Percentiles rank a stretch among this genome's conserved stretches.
phyloP scores from a whole-genome alignment of 345 rosid genomes.

The Mangifera indica region DNA sequence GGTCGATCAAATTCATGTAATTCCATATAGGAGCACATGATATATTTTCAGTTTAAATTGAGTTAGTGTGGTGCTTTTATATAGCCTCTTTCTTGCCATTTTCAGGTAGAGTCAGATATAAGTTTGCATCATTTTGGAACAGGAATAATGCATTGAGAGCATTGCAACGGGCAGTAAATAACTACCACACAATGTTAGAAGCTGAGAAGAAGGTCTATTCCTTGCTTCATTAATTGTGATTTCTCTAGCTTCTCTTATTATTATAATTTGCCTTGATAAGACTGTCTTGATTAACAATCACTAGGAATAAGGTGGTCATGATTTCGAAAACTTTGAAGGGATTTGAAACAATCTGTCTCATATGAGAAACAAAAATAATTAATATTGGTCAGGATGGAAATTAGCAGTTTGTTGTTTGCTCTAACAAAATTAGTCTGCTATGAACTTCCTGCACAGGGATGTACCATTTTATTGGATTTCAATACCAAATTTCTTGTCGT shows the following conservation, averaged over 20 bases:
- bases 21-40: conserved; percentile 3
- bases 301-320: not conserved
- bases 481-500: not conserved
- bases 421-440: not conserved
- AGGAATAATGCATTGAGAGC: conserved; percentile 87
- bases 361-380: not conserved
- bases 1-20: not conserved
- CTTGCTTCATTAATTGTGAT: conserved; percentile 11
- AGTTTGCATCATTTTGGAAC: conserved; percentile 99
- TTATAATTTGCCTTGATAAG: not conserved
- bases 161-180: conserved; percentile 71
- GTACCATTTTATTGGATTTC: not conserved
- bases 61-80: conserved; percentile 18
- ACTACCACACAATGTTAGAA: conserved; percentile 68
- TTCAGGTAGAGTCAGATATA: conserved; percentile 99
- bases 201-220: conserved; percentile 83
- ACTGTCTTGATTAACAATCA: not conserved
- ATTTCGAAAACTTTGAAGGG: not conserved
- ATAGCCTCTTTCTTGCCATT: conserved; percentile 24
- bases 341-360: not conserved
- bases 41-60: conserved; percentile 14
- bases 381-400: not conserved
- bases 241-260: not conserved
- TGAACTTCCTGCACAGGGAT: not conserved
- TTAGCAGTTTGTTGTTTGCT: not conserved